Evolutionary conservation across 129 eudicot species (phyloP), one percentile per base, ranked within the genome.

Genomic region (Saussurea involucrata): DNA sequence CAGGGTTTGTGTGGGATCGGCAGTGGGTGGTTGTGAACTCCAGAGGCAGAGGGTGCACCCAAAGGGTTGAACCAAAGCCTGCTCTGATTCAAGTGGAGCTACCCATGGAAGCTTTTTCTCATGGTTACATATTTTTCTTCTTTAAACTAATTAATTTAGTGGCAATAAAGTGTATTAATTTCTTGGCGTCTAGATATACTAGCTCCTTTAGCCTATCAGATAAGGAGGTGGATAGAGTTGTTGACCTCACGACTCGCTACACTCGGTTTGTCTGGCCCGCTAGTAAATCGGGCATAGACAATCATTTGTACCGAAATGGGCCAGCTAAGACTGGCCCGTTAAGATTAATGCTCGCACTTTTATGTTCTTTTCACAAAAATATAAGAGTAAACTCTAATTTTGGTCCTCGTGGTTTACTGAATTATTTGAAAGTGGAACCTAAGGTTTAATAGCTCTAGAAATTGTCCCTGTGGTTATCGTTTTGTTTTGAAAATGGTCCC

Each of bases 1-100:
- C 78, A 89, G 98, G 97, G 24, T 94, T 94, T 60, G 81, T 86
- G 74, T 94, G 98, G 98, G 98, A 94, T 84, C 86, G 98, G 17
- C 96, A 87, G 12, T 94, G 97, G 98, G 63, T 89, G 68, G 82
- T 94, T 57, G 85, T 94, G 58, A 89, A 94, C 75, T 75, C 92
- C 0, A 94, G 83, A 63, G 93, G 97, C 75, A 84, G 97, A 86
- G 92, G 84, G 57, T 84, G 71, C 76, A 91, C 98, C 29, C 98
- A 94, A 79, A 87, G 98, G 74, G 86, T 83, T 69, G 88, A 77
- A 71, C 98, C 98, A 49, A 89, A 86, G 84, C 93, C 89, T 70
- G 97, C 98, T 81, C 81, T 94, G 1, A 73, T 94, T 34, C 65
- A 84, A 70, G 94, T 91, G 2, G 87, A 91, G 71, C 70, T 94